Percentiles rank a stretch among this genome's conserved stretches.
Evolutionary conservation across 2,329 filamentous ascomycete genomes (phyloP).

Genomic region (Beauveria rudraprayagi): DNA sequence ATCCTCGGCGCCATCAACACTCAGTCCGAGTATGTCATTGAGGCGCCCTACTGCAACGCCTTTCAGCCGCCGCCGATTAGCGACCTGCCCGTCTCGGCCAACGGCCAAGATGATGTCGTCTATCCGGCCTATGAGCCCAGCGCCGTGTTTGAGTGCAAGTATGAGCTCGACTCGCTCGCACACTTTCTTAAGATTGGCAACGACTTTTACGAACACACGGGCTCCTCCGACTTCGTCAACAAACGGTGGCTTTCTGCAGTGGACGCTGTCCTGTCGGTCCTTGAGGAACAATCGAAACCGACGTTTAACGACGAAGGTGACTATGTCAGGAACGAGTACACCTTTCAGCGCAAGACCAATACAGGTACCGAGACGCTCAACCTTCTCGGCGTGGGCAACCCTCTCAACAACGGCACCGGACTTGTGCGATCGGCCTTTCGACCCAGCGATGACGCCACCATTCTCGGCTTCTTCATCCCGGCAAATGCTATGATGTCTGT

Average conservation of each 20-base stretch:
- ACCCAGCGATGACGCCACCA: conserved; percentile 90
- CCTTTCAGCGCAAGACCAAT: conserved; percentile 74
- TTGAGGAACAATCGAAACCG: conserved; percentile 69
- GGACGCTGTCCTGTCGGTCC: conserved; percentile 61
- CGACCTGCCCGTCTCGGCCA: conserved; percentile 60
- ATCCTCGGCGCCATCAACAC: conserved; percentile 94
- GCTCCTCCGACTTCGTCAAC: conserved; percentile 70
- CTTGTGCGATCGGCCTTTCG: conserved; percentile 87
- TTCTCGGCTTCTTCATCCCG: conserved; percentile 89
- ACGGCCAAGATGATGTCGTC: conserved; percentile 75
- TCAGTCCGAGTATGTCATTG: conserved; percentile 88
- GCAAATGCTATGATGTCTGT: conserved; percentile 95
- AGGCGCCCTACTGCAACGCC: conserved; percentile 94
- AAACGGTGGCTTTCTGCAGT: conserved; percentile 72
- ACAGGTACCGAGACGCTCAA: conserved; percentile 84
- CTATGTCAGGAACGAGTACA: conserved; percentile 70
- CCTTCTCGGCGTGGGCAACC: conserved; percentile 80
- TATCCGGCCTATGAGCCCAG: conserved; percentile 79
- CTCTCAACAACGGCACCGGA: conserved; percentile 74
- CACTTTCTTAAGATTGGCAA: conserved; percentile 83
- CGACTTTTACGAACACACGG: conserved; percentile 75
- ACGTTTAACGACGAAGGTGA: conserved; percentile 68
- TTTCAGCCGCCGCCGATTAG: conserved; percentile 91
- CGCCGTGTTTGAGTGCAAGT: conserved; percentile 96
- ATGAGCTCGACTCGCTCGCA: conserved; percentile 91